Conservation (phyloP, 306 rosid species). For the Vicia sativa region DNA sequence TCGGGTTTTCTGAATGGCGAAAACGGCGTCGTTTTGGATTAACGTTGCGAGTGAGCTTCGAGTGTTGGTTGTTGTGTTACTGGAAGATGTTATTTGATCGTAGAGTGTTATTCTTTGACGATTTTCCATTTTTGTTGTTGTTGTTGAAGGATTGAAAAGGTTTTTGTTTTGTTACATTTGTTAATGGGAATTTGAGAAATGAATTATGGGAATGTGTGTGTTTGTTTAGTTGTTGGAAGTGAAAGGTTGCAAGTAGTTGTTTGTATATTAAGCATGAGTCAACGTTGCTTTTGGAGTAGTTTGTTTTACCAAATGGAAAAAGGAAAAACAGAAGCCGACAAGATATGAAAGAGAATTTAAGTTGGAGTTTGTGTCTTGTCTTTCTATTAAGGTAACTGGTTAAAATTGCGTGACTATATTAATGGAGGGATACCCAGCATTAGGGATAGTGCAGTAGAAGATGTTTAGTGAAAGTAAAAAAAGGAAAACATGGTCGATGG, state of each 20-base stretch:
- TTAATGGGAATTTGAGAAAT: conserved; percentile 7
- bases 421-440: neutral
- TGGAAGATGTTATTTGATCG: conserved; percentile 76
- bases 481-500: neutral
- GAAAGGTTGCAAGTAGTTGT: conserved; percentile 1
- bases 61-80: conserved; percentile 48
- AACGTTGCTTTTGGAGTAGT: conserved; percentile 39
- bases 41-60: conserved; percentile 51
- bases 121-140: conserved; percentile 46
- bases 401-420: conserved; percentile 1
- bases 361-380: neutral
- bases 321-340: neutral
- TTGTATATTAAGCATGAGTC: conserved; percentile 36
- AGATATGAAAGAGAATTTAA: conserved; percentile 7
- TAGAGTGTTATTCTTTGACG: conserved; percentile 73
- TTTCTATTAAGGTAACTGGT: neutral
- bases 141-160: neutral
- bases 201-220: conserved; percentile 1
- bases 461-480: conserved; percentile 10
- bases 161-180: conserved; percentile 5
- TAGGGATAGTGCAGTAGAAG: conserved; percentile 13
- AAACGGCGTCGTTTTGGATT: conserved; percentile 55
- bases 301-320: conserved; percentile 24
- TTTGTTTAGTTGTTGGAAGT: neutral
- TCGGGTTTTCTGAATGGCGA: conserved; percentile 31